Conservation (phyloP, 2,329 filamentous ascomycete species). For the Cladobotryum mycophilum region DNA sequence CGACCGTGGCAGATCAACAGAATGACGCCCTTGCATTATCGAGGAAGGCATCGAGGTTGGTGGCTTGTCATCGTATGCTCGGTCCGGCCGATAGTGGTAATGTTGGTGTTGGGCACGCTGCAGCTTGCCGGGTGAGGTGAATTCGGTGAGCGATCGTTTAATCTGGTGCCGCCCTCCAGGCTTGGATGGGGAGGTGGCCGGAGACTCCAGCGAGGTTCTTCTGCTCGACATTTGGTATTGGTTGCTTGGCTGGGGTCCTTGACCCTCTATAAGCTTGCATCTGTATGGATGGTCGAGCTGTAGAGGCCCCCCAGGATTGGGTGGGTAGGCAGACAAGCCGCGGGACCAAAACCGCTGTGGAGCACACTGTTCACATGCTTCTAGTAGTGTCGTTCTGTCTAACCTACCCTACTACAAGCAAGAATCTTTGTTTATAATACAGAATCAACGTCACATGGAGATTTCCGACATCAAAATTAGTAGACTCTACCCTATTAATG, state of each 20-base stretch:
- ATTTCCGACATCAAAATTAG: too few relatives aligned
- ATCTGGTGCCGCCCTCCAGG: constrained; percentile 43
- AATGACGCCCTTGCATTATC: constrained; percentile 28
- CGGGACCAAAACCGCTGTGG: too few relatives aligned
- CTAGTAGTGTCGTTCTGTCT: too few relatives aligned
- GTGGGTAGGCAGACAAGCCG: too few relatives aligned
- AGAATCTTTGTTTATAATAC: too few relatives aligned
- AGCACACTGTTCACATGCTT: too few relatives aligned
- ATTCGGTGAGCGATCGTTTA: constrained; percentile 49
- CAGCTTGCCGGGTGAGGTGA: constrained; percentile 40
- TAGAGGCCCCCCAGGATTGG: too few relatives aligned
- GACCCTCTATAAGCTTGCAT: constrained; percentile 8
- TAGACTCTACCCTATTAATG: neutral
- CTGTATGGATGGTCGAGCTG: neutral
- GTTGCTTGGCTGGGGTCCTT: constrained; percentile 4
- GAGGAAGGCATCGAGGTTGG: constrained; percentile 18
- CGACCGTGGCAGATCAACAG: constrained; percentile 40
- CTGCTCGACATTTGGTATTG: constrained; percentile 9
- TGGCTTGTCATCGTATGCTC: constrained; percentile 24
- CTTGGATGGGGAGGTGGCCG: constrained; percentile 14
- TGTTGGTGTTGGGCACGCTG: constrained; percentile 24
- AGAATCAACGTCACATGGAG: too few relatives aligned
- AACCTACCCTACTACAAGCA: too few relatives aligned
- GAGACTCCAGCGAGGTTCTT: constrained; percentile 16
- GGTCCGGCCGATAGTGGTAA: constrained; percentile 23